Evolutionary conservation across 305 asterid species (phyloP).

Genomic region (Rubia balearica): DNA sequence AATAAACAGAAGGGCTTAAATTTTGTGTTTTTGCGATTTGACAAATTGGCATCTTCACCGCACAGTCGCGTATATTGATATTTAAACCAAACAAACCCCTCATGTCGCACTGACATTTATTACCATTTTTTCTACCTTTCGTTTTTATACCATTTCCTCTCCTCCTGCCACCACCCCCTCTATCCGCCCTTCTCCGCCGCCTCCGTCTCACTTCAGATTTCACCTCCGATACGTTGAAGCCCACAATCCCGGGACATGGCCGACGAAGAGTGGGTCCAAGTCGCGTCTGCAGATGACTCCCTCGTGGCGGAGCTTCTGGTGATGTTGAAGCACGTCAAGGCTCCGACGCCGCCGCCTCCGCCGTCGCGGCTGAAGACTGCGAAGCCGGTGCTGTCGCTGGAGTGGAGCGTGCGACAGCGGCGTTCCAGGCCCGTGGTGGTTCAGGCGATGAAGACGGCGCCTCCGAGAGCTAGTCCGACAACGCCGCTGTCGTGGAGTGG

Average conservation of each 20-base stretch:
- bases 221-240: not conserved
- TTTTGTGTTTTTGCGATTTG: slow-evolving; percentile 8
- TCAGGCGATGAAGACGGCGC: slow-evolving; percentile 25
- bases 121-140: slow-evolving; percentile 9
- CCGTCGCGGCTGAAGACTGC: slow-evolving; percentile 9
- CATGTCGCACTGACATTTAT: slow-evolving; percentile 17
- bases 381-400: slow-evolving; percentile 31
- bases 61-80: slow-evolving; percentile 2
- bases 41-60: slow-evolving; percentile 21
- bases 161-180: slow-evolving; percentile 23
- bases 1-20: not conserved
- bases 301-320: slow-evolving; percentile 65
- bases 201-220: slow-evolving; percentile 17
- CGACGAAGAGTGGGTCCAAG: slow-evolving; percentile 62
- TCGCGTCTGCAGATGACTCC: slow-evolving; percentile 55
- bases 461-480: slow-evolving; percentile 59
- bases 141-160: slow-evolving; percentile 33
- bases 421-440: slow-evolving; percentile 41
- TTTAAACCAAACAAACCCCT: slow-evolving; percentile 7
- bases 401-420: slow-evolving; percentile 79
- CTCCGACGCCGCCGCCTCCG: slow-evolving; percentile 16
- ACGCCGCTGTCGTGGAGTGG: slow-evolving; percentile 85
- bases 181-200: slow-evolving; percentile 10
- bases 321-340: slow-evolving; percentile 30
- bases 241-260: slow-evolving; percentile 21